Base-by-base conservation (phyloP, 1,284 basidiomycete species). In the Cryptococcus neoformans region DNA sequence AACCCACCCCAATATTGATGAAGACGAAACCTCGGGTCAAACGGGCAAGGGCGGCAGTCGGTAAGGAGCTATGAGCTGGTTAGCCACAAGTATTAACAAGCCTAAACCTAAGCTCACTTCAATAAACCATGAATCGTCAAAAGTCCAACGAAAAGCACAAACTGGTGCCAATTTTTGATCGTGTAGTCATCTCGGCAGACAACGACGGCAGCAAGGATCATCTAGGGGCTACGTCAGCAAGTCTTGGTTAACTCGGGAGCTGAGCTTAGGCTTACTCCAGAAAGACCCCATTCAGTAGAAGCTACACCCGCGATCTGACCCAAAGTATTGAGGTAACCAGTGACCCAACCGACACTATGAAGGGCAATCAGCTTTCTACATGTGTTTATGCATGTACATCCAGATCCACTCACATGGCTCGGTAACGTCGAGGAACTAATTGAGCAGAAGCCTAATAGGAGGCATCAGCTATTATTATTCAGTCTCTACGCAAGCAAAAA, bases 321-420 rank as follows among this genome's bases (percentile, higher is more conserved):
- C 10, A 94, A 84, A 47, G 92, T 84, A 73, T 94, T 95, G 51
- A 95, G 82, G 89, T 72, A 92, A 54, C 90, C 90, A 47, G 88
- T 88, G 14, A 90, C 77, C 74, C 79, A 81, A 34, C 80, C 80
- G 45, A 78, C 75, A 47, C 71, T 66, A 51, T n/a, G 16, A 28
- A 21, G 10, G 46, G 17, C 34, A 39, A 39, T 48, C 46, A 14
- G 34, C 16, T 48, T 28, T 28, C 14, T 49, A 34, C 47, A 49
- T 34, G 45, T 10, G 34, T n/a, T 49, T 49, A 8, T 39, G 10
- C 28, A 2, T n/a, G 21, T 17, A 39, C 41, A 48, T 44, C 44
- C 44, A 11, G 37, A 35, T 34, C 16, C 11, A 64, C 67, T 52
- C 39, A 68, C 66, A 69, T 66, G 17, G 68, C 64, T 35, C 66